Conservation (phyloP, 176 grass and related monocot species). For the Eragrostis nindensis region DNA sequence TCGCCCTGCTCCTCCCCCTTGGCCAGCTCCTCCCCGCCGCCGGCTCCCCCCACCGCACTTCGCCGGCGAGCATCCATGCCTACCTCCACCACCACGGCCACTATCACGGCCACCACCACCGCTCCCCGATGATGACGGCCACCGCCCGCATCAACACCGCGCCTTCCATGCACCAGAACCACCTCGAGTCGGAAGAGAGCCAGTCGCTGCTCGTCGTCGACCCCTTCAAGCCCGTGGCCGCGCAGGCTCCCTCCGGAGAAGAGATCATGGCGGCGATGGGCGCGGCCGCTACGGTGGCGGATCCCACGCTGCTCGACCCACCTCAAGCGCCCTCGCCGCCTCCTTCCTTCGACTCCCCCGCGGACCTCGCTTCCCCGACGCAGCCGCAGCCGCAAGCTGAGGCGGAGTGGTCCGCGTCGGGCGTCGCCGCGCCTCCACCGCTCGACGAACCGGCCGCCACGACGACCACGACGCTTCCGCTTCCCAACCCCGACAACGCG, state of each 20-base stretch:
- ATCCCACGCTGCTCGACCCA: background rate
- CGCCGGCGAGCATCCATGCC: background rate
- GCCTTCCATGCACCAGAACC: constrained; percentile 41
- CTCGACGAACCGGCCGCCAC: background rate
- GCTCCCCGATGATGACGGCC: background rate
- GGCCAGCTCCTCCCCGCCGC: background rate
- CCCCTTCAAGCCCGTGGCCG: background rate
- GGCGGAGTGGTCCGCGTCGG: background rate
- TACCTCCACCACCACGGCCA: background rate
- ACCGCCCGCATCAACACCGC: constrained; percentile 25
- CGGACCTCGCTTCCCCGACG: background rate
- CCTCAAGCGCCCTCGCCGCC: constrained; percentile 20
- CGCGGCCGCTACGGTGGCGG: background rate
- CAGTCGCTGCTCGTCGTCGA: background rate
- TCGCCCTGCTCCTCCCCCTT: background rate
- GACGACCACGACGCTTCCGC: constrained; percentile 16
- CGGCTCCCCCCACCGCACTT: background rate
- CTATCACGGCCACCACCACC: constrained; percentile 24
- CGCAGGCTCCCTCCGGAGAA: background rate
- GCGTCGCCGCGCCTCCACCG: background rate
- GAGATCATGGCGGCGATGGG: background rate
- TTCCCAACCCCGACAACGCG: background rate
- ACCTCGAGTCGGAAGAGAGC: constrained; percentile 11
- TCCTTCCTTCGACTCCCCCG: background rate
- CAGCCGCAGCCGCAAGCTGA: background rate